Base-by-base conservation (phyloP, 2,329 filamentous ascomycete genomes). In the Epicoccum sorghinum region DNA sequence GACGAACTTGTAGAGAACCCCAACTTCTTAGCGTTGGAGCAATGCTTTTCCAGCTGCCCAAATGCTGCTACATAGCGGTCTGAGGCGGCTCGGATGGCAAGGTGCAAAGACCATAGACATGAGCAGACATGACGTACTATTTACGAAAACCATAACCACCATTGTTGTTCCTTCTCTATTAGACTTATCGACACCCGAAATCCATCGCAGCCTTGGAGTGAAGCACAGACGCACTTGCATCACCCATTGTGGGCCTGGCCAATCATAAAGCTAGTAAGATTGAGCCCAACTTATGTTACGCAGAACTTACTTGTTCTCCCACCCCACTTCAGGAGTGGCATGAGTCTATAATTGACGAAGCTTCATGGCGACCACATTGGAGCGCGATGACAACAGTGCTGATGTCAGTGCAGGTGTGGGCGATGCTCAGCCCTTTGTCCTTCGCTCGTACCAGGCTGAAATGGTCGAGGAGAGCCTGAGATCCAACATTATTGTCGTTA, bases 1-100 rank as follows among this genome's bases (percentile, higher is more conserved):
- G 78, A 98, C 95, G 77, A 98, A 96, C 85, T 86, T 99, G 85
- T 98, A 84, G 87, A 62, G 50, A 37, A 25, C 39, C 33, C 30
- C 29, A 7, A 29, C 25, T 13, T 49, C 9, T 33, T 30, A 32
- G 14, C 29, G 12, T 25, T 49, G 7, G 37, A 44, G 32, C 7
- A 30, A 8, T 29, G 29, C 24, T 22, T 29, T 18, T 7, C 23
- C 23, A 10, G 45, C 9, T 22, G 29, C 12, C 22, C n/a, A 10
- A 12, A n/a, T 22, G 54, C 59, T 49, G 49, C 43, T 49, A 57
- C 56, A 61, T 51, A 64, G 47, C 45, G 51, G 40, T 47, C 40
- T 47, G 24, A 40, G 50, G 43, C 30, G 43, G 38, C 37, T 24
- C 38, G 33, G 36, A 32, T 14, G 40, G 29, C 40, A 22, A 32